Evolutionary conservation across 345 rosid species (phyloP), one percentile per base, ranked within the genome.

Genomic region (Citrus glauca): DNA sequence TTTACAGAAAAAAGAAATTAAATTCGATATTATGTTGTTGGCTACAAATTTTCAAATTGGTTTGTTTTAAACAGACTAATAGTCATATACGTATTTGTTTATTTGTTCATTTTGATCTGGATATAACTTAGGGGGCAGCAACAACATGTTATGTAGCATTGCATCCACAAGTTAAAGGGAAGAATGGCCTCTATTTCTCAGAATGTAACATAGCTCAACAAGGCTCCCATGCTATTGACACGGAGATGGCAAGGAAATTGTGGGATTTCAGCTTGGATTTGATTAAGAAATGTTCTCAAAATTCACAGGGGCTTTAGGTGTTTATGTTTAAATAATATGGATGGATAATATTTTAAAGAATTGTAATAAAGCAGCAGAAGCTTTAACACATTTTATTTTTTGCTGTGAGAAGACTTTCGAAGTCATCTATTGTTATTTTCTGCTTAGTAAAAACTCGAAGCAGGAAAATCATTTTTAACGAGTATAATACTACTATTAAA

Each of bases 121-220:
- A 13, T 82, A n/a, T 42, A 42, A 42, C 48, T 42, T 78, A 92
- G 98, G 94, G 97, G 81, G 95, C 95, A 2, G 92, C 97, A 66
- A 89, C 97, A 14, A 91, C 94, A 2, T 92, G 98, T 81, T 92
- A 90, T 48, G 88, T 88, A 11, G 95, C 97, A 27, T 78, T 92
- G 84, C 90, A 94, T 78, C 91, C 97, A 0, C 93, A 90, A 53
- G 85, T 81, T 33, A 85, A 83, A 28, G 97, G 95, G 74, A 88
- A 90, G 67, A 89, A 84, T n/a, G 93, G 93, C 9, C 86, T 88
- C 74, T 92, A 90, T 78, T 90, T 91, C 69, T 17, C 42, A 64
- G 92, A 92, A 69, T 84, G 90, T 76, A 90, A 91, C 83, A 57
- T 82, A 69, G 83, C 82, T 7, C 82, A 80, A 28, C 81, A 90